These are phyloP conservation scores for Raddia distichophylla DNA, from an alignment of 176 grass and related monocot species.

Conservation along the genomic window DNA sequence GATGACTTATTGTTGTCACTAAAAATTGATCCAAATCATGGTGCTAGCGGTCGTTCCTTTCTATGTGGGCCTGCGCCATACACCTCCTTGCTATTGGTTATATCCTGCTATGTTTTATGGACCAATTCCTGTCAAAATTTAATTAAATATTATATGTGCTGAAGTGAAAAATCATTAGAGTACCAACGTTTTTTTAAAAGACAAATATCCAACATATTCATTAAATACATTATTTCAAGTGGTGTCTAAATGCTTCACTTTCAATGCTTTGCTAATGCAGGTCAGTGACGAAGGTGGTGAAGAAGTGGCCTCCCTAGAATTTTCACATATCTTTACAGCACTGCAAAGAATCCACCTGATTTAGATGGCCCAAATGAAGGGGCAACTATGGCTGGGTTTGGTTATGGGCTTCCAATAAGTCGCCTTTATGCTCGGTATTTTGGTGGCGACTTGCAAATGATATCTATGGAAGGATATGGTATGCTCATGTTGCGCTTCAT, in stretches of 20 bases:
- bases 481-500: slow-evolving; percentile 7
- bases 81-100: not conserved
- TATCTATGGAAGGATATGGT: slow-evolving; percentile 95
- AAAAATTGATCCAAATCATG: not conserved
- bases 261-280: slow-evolving; percentile 47
- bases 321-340: slow-evolving; percentile 84
- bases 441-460: slow-evolving; percentile 81
- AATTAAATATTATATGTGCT: not conserved
- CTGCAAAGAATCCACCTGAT: slow-evolving; percentile 69
- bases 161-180: not conserved
- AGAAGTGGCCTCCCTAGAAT: slow-evolving; percentile 85
- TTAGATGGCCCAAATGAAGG: slow-evolving; percentile 46
- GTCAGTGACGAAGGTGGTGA: slow-evolving; percentile 89
- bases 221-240: not conserved
- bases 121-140: not conserved
- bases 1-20: slow-evolving; percentile 14
- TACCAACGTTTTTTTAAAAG: not conserved
- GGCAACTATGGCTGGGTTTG: slow-evolving; percentile 70
- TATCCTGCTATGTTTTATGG: not conserved
- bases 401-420: slow-evolving; percentile 67
- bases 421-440: slow-evolving; percentile 79
- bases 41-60: not conserved
- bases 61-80: not conserved
- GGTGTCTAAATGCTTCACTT: slow-evolving; percentile 9
- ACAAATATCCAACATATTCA: not conserved